Base-by-base conservation (phyloP, 441 rosid species). In the Melianthus villosus region DNA sequence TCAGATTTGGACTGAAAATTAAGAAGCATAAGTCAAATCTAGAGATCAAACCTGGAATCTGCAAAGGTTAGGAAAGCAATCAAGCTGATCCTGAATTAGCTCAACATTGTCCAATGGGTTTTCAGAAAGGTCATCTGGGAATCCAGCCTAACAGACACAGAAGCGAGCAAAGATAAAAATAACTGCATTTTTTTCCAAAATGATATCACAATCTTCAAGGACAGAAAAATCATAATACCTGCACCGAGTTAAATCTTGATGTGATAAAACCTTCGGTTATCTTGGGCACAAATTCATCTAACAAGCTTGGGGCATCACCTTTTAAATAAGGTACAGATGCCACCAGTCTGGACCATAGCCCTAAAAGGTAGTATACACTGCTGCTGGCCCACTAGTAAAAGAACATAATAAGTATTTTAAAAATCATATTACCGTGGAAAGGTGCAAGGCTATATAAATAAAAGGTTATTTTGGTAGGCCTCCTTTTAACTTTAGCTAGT, bases 351-450 rank as follows among this genome's bases (percentile, higher is more conserved):
- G 97, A 92, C 99, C 99, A 92, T 48, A 80, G 64, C 33, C 99
- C 99, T 55, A 92, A 57, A 46, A 86, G 93, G 64, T 80, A 74
- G 70, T 86, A 92, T 37, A 92, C 93, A 47, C 97, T 92, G 72
- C 96, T 92, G 68, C 95, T 86, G 56, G 99, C 99, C 99, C 99
- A 92, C 99, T 86, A 54, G 44, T 37, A 42, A 39, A n/a, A n/a
- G n/a, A n/a, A n/a, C n/a, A n/a, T n/a, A n/a, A n/a, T n/a, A n/a
- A n/a, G n/a, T n/a, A n/a, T n/a, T n/a, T n/a, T n/a, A n/a, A n/a
- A n/a, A n/a, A n/a, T n/a, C n/a, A n/a, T n/a, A n/a, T n/a, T n/a
- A n/a, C n/a, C n/a, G n/a, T n/a, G n/a, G n/a, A n/a, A n/a, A n/a
- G n/a, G n/a, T n/a, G n/a, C n/a, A n/a, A n/a, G n/a, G n/a, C n/a